Conservation (phyloP, 306 rosid genomes). For the Mimosa bimucronata region DNA sequence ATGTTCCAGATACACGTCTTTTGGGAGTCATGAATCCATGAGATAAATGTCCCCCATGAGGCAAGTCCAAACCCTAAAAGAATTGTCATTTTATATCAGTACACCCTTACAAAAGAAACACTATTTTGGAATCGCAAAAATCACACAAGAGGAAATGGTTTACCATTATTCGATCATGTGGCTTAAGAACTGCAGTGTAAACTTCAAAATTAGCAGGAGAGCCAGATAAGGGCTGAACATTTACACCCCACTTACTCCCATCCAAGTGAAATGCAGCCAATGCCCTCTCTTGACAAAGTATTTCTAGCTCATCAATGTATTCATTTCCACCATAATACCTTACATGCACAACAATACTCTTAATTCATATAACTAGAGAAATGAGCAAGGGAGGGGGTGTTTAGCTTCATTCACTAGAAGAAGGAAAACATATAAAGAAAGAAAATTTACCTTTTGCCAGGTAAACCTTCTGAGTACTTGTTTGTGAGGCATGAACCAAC, state of each 20-base stretch:
- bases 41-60: constrained; percentile 97
- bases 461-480: constrained; percentile 95
- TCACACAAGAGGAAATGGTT: constrained; percentile 17
- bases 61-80: constrained; percentile 87
- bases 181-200: constrained; percentile 89
- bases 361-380: neutral
- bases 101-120: constrained; percentile 17
- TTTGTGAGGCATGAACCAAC: constrained; percentile 96
- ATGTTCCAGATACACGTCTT: constrained; percentile 88
- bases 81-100: constrained; percentile 31
- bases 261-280: constrained; percentile 81
- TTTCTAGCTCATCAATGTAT: constrained; percentile 89
- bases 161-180: constrained; percentile 96
- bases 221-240: constrained; percentile 95
- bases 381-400: constrained; percentile 2
- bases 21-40: constrained; percentile 98
- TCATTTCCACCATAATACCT: constrained; percentile 99
- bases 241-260: constrained; percentile 85
- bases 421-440: neutral
- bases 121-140: constrained; percentile 10
- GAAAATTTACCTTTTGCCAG: constrained; percentile 79
- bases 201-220: constrained; percentile 96
- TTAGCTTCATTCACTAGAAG: neutral
- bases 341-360: constrained; percentile 10
- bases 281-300: constrained; percentile 85